phyloP scores from a whole-genome alignment of 352 stramenopile genomes.

The Phytophthora podocarpi region DNA sequence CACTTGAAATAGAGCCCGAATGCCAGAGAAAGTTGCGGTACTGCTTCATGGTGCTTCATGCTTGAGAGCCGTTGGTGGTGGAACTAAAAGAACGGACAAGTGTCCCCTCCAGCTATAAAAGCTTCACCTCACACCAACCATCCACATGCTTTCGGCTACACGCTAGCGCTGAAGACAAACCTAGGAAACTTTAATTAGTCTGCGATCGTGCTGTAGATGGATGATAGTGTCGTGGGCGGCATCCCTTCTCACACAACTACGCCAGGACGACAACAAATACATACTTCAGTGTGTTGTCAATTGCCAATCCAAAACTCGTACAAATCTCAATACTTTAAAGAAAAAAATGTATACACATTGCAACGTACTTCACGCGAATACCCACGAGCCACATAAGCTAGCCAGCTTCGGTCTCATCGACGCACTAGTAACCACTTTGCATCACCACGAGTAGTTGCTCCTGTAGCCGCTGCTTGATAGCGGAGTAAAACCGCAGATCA shows the following conservation, averaged over 20 bases:
- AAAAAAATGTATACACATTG: conserved; percentile 16
- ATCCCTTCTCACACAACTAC: background rate
- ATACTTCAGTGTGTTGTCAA: background rate
- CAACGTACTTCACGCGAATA: conserved; percentile 13
- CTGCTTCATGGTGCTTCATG: background rate
- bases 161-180: background rate
- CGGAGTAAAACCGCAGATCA: conserved; percentile 71
- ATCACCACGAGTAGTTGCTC: conserved; percentile 75
- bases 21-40: conserved; percentile 7
- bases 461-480: conserved; percentile 77
- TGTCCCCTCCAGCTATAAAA: no score
- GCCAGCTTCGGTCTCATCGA: conserved; percentile 8
- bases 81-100: no score
- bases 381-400: conserved; percentile 26
- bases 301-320: background rate
- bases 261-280: background rate
- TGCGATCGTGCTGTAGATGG: background rate
- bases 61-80: conserved; percentile 12
- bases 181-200: conserved; percentile 5
- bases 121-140: no score
- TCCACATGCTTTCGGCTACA: no score
- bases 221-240: no score
- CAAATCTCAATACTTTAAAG: background rate
- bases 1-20: conserved; percentile 23
- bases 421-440: conserved; percentile 60